Percentiles rank a stretch among this genome's conserved stretches.
Evolutionary conservation across 2,329 filamentous ascomycete species (phyloP).

Genomic region (Claviceps sp.): DNA sequence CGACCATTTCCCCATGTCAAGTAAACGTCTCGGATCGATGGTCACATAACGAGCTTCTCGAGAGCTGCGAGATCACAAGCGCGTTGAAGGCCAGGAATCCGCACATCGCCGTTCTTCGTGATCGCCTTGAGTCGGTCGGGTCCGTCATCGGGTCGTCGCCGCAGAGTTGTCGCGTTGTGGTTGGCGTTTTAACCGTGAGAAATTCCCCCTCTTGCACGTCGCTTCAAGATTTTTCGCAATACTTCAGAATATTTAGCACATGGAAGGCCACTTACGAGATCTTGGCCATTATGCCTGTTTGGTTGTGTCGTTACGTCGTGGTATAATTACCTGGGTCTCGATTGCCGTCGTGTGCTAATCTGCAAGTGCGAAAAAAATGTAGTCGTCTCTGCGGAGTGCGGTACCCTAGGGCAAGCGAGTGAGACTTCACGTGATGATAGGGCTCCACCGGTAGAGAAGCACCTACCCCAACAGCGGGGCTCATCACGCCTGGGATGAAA

Average conservation of each 20-base stretch:
- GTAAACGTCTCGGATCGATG: neutral
- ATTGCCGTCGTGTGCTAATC: constrained; percentile 19
- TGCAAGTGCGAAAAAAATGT: constrained; percentile 20
- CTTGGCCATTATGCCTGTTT: constrained; percentile 49
- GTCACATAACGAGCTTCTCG: neutral
- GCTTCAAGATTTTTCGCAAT: constrained; percentile 1
- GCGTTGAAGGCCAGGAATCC: neutral
- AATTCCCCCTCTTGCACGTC: constrained; percentile 11
- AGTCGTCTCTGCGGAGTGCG: constrained; percentile 23
- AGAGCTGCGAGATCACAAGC: neutral
- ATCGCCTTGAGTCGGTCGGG: constrained; percentile 4
- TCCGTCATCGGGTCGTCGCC: neutral
- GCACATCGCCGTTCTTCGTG: neutral
- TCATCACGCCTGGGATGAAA: too few species aligned
- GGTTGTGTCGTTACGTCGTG: constrained; percentile 28
- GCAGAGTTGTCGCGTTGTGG: neutral
- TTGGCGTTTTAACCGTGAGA: neutral
- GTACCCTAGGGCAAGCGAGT: constrained; percentile 26
- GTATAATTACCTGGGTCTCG: constrained; percentile 22
- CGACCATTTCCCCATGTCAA: neutral
- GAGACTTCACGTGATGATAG: constrained; percentile 21
- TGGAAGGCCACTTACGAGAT: constrained; percentile 37
- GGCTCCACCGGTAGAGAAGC: constrained; percentile 9
- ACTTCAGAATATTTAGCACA: constrained; percentile 10
- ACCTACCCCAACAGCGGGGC: too few species aligned